Evolutionary conservation across 768 basidiomycete genomes (phyloP).

Genomic region (Termitomyces sp.): DNA sequence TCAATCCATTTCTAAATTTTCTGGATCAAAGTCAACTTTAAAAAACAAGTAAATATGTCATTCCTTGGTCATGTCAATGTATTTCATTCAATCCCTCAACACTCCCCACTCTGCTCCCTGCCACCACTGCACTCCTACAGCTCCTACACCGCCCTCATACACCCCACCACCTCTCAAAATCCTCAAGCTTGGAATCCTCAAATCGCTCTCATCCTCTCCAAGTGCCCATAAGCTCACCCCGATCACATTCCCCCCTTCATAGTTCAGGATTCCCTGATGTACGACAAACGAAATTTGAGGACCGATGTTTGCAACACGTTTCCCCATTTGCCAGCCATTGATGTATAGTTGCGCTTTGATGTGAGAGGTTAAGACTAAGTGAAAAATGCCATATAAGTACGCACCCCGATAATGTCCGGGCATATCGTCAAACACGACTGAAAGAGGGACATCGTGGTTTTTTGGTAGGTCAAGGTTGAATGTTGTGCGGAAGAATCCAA

Average conservation of each 20-base stretch:
- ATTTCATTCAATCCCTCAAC: neutral
- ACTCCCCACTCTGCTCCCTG: slow-evolving; percentile 2
- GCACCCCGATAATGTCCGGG: slow-evolving; percentile 11
- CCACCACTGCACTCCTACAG: slow-evolving; percentile 4
- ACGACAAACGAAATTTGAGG: slow-evolving; percentile 12
- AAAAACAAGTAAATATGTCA: no score
- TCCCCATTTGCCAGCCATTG: slow-evolving; percentile 15
- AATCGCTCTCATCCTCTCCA: slow-evolving; percentile 1
- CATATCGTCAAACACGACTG: slow-evolving; percentile 6
- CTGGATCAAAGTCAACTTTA: no score
- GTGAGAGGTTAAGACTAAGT: neutral
- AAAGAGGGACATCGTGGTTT: slow-evolving; percentile 10
- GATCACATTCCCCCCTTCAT: slow-evolving; percentile 7
- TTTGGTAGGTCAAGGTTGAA: slow-evolving; percentile 10
- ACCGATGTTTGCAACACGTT: slow-evolving; percentile 13
- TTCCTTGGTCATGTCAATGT: no score
- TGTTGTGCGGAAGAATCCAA: slow-evolving; percentile 14
- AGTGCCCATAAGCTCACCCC: slow-evolving; percentile 13
- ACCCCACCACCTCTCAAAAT: slow-evolving; percentile 1
- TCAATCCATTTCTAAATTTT: no score
- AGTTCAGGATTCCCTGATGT: slow-evolving; percentile 11
- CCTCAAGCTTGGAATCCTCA: slow-evolving; percentile 8
- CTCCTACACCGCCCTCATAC: slow-evolving; percentile 10
- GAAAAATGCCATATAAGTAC: neutral
- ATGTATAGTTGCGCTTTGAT: slow-evolving; percentile 14